Conservation (phyloP, 164 flowering plant species). For the Tetracentron sinense region DNA sequence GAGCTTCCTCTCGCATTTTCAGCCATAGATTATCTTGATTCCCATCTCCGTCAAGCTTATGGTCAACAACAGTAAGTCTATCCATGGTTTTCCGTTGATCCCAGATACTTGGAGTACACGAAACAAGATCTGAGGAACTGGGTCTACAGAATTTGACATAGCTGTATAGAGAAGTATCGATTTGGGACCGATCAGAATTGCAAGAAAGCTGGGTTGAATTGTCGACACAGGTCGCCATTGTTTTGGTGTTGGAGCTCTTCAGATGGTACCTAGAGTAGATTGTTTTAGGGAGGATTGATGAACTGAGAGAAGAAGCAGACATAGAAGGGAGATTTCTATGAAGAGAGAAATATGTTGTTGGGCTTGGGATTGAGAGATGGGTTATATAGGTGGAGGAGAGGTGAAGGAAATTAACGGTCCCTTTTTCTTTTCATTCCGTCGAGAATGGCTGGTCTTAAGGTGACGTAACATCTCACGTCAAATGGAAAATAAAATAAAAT, state of each 20-base stretch:
- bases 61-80: neutral
- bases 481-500: neutral
- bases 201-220: constrained; percentile 30
- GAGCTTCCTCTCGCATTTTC: constrained; percentile 51
- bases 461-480: constrained; percentile 11
- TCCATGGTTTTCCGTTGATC: constrained; percentile 13
- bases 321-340: constrained; percentile 2
- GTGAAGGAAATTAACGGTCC: no score
- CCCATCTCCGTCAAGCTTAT: constrained; percentile 1
- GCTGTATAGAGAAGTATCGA: constrained; percentile 22
- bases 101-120: constrained; percentile 29
- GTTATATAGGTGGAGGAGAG: constrained; percentile 11
- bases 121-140: constrained; percentile 30
- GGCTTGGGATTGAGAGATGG: neutral
- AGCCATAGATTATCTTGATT: constrained; percentile 41
- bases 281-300: no score
- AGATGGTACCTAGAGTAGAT: no score
- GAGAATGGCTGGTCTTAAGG: constrained; percentile 3
- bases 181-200: constrained; percentile 27
- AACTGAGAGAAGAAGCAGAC: constrained; percentile 6
- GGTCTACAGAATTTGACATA: constrained; percentile 32
- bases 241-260: no score
- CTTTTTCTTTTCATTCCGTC: no score
- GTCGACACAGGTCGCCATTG: constrained; percentile 53
- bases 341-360: neutral